phyloP scores from a whole-genome alignment of 2,329 filamentous ascomycete species.

The Colletotrichum shisoi region DNA sequence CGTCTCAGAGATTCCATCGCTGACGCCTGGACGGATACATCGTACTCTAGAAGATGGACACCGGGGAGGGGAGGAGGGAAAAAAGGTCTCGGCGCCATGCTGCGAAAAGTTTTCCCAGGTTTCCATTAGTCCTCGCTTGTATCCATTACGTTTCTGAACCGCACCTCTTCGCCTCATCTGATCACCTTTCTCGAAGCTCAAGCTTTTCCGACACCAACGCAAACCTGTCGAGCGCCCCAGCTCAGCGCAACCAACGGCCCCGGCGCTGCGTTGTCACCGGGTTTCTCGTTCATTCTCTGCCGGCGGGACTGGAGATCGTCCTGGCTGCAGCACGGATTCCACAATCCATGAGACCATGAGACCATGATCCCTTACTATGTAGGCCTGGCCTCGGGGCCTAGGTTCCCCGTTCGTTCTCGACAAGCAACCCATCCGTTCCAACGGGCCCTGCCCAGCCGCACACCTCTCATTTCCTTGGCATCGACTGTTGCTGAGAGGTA shows the following conservation, averaged over 20 bases:
- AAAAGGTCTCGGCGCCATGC: conserved; percentile 26
- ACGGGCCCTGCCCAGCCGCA: conserved; percentile 13
- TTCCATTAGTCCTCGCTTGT: conserved; percentile 38
- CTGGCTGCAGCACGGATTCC: background rate
- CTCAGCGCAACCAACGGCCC: conserved; percentile 23
- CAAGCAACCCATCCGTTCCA: background rate
- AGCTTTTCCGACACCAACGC: conserved; percentile 18
- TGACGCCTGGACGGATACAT: too few relatives aligned
- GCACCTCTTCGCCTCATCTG: conserved; percentile 37
- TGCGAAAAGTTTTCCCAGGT: conserved; percentile 34
- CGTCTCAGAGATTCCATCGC: background rate
- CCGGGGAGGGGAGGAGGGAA: too few relatives aligned
- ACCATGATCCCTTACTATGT: conserved; percentile 16
- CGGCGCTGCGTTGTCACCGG: conserved; percentile 13
- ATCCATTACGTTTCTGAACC: conserved; percentile 46
- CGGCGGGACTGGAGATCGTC: background rate
- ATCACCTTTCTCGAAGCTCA: conserved; percentile 31
- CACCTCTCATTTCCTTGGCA: background rate
- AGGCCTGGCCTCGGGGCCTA: background rate
- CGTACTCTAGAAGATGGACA: background rate
- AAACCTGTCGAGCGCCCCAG: conserved; percentile 7
- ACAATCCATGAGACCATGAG: background rate
- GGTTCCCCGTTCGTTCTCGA: conserved; percentile 8
- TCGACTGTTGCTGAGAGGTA: background rate
- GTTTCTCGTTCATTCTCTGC: background rate